Evolutionary conservation across 1,284 basidiomycete genomes (phyloP).

Genomic region (Tranzscheliella williamsii): DNA sequence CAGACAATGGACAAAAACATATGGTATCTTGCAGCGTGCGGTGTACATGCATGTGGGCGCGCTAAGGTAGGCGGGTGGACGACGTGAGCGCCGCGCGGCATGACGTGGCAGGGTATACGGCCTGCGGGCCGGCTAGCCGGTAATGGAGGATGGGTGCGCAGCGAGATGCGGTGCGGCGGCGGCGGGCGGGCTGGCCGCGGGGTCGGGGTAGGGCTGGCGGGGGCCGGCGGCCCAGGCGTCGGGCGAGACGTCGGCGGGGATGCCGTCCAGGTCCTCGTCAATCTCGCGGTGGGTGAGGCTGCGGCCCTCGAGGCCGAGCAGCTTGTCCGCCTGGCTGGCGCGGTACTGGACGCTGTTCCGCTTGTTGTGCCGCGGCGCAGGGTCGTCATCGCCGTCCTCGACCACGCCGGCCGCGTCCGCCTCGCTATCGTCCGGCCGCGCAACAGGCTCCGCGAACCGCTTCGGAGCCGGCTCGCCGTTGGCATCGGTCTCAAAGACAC

Average conservation of each 20-base stretch:
- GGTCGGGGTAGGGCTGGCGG: too few relatives aligned
- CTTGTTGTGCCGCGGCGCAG: constrained; percentile 14
- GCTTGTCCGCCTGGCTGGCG: constrained; percentile 32
- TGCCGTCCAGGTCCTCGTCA: constrained; percentile 32
- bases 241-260: constrained; percentile 6
- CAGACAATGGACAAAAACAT: too few relatives aligned
- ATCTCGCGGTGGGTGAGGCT: constrained; percentile 15
- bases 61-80: too few relatives aligned
- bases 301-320: constrained; percentile 37
- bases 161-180: too few relatives aligned
- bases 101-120: too few relatives aligned
- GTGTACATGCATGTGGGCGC: too few relatives aligned
- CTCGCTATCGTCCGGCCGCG: constrained; percentile 1
- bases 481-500: constrained; percentile 50
- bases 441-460: constrained; percentile 33
- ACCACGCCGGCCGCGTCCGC: background rate
- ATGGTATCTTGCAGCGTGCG: too few relatives aligned
- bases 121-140: too few relatives aligned
- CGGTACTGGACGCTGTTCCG: constrained; percentile 34
- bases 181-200: too few relatives aligned
- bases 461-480: constrained; percentile 42
- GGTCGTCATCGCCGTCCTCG: background rate
- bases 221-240: constrained; percentile 15
- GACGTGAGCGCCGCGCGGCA: too few relatives aligned
- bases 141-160: too few relatives aligned